Conservation (phyloP, 1,284 basidiomycete species). For the Ustilago lituana region DNA sequence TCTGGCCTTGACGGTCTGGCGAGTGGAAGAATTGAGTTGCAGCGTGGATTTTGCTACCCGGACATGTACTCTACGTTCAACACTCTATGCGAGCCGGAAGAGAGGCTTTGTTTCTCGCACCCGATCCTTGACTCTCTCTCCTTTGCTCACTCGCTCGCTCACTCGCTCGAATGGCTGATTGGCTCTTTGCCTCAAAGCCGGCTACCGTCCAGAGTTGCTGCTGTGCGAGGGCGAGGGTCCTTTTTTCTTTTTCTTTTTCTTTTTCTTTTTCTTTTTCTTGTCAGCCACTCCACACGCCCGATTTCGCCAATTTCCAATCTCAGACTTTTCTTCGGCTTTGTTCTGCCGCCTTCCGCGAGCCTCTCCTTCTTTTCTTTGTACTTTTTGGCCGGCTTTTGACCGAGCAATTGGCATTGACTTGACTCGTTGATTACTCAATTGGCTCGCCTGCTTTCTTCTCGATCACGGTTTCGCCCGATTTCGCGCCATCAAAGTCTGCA, state of each 20-base stretch:
- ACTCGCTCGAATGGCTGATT: too few species aligned
- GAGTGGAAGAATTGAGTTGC: too few species aligned
- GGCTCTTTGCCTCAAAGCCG: background rate
- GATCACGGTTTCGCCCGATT: constrained; percentile 42
- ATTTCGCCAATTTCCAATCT: background rate
- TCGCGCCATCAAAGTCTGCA: too few species aligned
- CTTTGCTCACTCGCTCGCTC: too few species aligned
- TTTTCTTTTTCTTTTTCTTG: background rate
- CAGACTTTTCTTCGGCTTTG: constrained; percentile 26
- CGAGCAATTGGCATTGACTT: background rate
- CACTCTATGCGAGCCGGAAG: too few species aligned
- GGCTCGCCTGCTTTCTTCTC: too few species aligned
- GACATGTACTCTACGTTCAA: too few species aligned
- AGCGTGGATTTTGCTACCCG: background rate
- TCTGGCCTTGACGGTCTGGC: too few species aligned
- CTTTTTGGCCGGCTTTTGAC: constrained; percentile 20
- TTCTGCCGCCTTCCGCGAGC: constrained; percentile 17
- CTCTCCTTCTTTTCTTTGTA: constrained; percentile 3
- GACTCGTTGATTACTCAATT: constrained; percentile 13
- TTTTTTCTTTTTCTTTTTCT: constrained; percentile 1
- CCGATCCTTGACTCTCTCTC: background rate
- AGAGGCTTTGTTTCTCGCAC: too few species aligned
- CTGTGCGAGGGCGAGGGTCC: too few species aligned
- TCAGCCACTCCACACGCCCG: background rate
- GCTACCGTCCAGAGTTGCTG: too few species aligned